Conservation (phyloP, 441 rosid genomes). For the Populus tomentosa region DNA sequence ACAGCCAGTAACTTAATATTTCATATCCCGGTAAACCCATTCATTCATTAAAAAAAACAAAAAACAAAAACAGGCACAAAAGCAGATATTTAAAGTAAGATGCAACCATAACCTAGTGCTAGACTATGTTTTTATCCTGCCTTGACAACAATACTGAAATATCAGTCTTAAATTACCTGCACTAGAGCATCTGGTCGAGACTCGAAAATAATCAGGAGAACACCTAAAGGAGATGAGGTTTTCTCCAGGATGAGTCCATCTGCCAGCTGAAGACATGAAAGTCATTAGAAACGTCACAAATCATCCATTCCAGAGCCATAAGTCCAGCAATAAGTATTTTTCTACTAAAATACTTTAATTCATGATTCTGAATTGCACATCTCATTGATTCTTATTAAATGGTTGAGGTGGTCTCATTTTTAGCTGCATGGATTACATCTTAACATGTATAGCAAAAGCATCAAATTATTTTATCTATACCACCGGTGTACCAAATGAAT, state of each 20-base stretch:
- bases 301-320: neutral
- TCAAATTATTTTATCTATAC: neutral
- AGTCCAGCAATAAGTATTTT: neutral
- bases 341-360: neutral
- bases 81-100: neutral
- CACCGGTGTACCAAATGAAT: neutral
- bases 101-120: neutral
- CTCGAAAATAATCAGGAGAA: constrained; percentile 83
- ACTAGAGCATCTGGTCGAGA: constrained; percentile 91
- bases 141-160: neutral
- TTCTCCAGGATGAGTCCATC: constrained; percentile 82
- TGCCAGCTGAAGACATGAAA: constrained; percentile 50
- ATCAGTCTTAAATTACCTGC: constrained; percentile 41
- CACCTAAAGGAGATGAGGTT: constrained; percentile 86
- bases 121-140: neutral
- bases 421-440: neutral
- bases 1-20: neutral
- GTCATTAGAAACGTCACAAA: constrained; percentile 3
- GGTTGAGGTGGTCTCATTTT: neutral
- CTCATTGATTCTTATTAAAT: neutral
- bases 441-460: neutral
- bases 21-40: neutral
- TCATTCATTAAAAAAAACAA: neutral
- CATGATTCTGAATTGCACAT: neutral
- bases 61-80: too few species aligned